Evolutionary conservation across 176 grass and related monocot species (phyloP), one percentile per base, ranked within the genome.

Genomic region (Puccinellia tenuiflora): DNA sequence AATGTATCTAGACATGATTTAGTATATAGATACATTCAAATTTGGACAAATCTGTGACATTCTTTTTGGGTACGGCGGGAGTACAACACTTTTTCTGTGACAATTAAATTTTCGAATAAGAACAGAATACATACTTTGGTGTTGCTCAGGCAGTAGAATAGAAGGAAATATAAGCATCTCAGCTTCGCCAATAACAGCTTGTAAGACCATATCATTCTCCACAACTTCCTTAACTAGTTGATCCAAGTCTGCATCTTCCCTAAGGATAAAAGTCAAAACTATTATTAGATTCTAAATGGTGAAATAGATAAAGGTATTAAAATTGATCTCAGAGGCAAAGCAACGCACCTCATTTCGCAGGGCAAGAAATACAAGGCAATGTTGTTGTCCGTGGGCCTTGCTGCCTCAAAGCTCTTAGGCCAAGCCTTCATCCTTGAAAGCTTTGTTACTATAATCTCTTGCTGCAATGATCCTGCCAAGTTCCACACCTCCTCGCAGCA

Each of bases 361-460:
- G 88, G 83, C n/a, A 97, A 88, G 34, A 94, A 94, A 86, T 81
- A 92, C 28, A 94, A 81, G 13, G 88, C 95, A 78, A 94, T 89
- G 39, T n/a, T 55, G 5, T 84, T 22, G 26, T 40, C 86, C 30
- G 29, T 94, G 5, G 84, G 92, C 34, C 20, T 68, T 79, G 78
- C 89, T 65, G 15, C 57, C 20, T 91, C 40, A 22, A 84, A 90
- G 35, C 47, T 83, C 84, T 85, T 94, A 60, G 90, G 95, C 90
- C 90, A 92, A 22, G 29, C 84, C 46, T 79, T 66, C 3, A 48
- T 69, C 45, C 86, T 91, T 34, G 75, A 81, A 68, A 92, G 10
- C 37, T 78, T 89, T 65, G 28, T 45, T 43, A 86, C 13, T 82
- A 84, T 6, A 35, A 94, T 24, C 7, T 94, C 5, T 2, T 73